phyloP scores from a whole-genome alignment of 257 asterid species.

The Fraxinus pennsylvanica region DNA sequence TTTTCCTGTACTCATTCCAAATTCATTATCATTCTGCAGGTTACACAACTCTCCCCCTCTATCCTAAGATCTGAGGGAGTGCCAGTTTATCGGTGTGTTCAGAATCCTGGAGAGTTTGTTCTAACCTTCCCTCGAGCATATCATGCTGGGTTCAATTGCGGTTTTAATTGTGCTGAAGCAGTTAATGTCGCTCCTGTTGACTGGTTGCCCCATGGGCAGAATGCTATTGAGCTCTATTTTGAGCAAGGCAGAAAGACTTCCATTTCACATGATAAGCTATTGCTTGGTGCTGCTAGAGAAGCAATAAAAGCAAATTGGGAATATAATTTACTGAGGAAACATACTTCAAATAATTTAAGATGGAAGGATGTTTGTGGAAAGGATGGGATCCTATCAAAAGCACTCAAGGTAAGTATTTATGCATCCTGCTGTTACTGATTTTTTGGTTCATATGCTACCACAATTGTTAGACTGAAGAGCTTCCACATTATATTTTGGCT shows the following conservation, averaged over 20 bases:
- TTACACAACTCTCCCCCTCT: constrained; percentile 92
- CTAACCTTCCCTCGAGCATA: constrained; percentile 98
- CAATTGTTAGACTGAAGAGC: constrained; percentile 21
- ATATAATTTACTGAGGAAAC: constrained; percentile 73
- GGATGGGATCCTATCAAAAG: constrained; percentile 78
- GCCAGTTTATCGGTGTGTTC: constrained; percentile 89
- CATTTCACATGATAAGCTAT: constrained; percentile 88
- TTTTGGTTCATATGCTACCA: background rate
- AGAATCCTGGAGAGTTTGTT: constrained; percentile 91
- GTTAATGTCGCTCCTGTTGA: constrained; percentile 99
- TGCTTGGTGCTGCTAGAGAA: constrained; percentile 97
- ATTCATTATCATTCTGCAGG: constrained; percentile 51
- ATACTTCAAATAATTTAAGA: constrained; percentile 62
- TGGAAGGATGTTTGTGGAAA: constrained; percentile 95
- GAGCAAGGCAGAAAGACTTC: constrained; percentile 85
- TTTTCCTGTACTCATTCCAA: background rate
- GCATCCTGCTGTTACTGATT: background rate
- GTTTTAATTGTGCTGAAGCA: constrained; percentile 99
- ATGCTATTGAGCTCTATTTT: constrained; percentile 87
- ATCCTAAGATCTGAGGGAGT: constrained; percentile 80
- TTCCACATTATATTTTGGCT: constrained; percentile 27
- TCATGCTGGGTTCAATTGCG: constrained; percentile 96
- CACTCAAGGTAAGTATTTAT: constrained; percentile 62
- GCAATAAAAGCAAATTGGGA: constrained; percentile 99
- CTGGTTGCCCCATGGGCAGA: constrained; percentile 97